A percentile compares a stretch with the other conserved stretches of the same genome.
Evolutionary conservation across 2,329 filamentous ascomycete species (phyloP).

Genomic region (Calonectria montana): DNA sequence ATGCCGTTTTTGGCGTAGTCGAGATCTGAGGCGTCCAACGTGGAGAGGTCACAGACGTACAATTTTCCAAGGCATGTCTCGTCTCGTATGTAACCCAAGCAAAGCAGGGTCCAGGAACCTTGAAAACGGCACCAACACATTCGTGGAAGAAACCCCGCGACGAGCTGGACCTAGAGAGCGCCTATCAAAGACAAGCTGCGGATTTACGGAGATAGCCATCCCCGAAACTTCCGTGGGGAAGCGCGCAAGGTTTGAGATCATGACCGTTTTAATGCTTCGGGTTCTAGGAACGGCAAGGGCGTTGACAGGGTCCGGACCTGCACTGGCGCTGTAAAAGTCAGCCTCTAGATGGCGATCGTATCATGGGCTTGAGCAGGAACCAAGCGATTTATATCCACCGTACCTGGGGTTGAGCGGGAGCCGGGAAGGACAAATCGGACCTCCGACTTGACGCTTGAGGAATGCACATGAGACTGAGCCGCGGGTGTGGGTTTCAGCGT

Average conservation of each 20-base stretch:
- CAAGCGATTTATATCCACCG: not conserved
- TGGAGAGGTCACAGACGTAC: no score
- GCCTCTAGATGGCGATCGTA: not conserved
- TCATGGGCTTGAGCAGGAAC: not conserved
- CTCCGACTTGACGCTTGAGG: slow-evolving; percentile 41
- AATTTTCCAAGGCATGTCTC: no score
- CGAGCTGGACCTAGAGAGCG: not conserved
- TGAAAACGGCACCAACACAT: not conserved
- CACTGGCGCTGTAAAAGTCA: slow-evolving; percentile 35
- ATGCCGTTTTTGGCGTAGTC: no score
- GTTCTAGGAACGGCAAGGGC: slow-evolving; percentile 51
- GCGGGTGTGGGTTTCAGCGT: slow-evolving; percentile 41
- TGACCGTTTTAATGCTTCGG: slow-evolving; percentile 34
- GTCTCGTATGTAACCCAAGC: not conserved
- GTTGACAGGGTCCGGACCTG: slow-evolving; percentile 43
- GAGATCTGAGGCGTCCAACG: no score
- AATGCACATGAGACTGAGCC: slow-evolving; percentile 38
- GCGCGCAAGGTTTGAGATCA: slow-evolving; percentile 19
- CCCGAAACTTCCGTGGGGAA: not conserved
- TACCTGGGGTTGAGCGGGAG: slow-evolving; percentile 42
- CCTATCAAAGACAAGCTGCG: not conserved
- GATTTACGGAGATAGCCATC: not conserved
- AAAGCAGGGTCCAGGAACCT: not conserved
- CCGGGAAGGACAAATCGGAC: slow-evolving; percentile 45
- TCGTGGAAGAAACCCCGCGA: not conserved